Evolutionary conservation across 139 green algal genomes (phyloP), one percentile per base, ranked within the genome.

Genomic region (Auxenochlorella protothecoides): DNA sequence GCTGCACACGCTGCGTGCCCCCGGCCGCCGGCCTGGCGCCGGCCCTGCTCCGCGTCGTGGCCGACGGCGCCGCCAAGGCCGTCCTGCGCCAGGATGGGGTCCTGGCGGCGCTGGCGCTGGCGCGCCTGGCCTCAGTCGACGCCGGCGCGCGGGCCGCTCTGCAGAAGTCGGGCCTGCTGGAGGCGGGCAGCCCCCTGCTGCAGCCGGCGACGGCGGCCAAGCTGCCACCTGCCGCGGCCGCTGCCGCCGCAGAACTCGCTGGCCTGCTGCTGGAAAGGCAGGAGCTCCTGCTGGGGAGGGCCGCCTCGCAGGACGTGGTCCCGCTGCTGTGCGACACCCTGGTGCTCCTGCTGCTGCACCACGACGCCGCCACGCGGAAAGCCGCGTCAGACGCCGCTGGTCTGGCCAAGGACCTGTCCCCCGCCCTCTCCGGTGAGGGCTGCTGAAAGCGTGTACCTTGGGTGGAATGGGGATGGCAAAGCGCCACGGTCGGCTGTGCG

Each of bases 161-260:
- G 15, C 71, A 76, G 14, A 76, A 72, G 13, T 61, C 44, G 66
- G 66, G 8, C 53, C 44, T 55, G 44, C 8, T n/a, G 53, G 13
- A 63, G 53, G 56, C 71, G 53, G 85, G 86, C 64, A 83, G 78
- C 6, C 72, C 76, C 4, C 79, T 93, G 63, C 76, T 93, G 52
- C 62, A 74, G 5, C 65, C 82, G 0, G 66, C 72, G 53, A 82
- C 78, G 6, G 70, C 80, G 2, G 74, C 74, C 57, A 88, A 85
- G 76, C 72, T 91, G 69, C 10, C 86, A 3, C n/a, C 77, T 3
- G 82, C 75, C 5, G 87, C 92, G 3, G 77, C 81, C 0, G 75
- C 65, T 2, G 53, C 27, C 5, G 63, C 72, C 5, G 75, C 73
- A 4, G 51, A 79, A 53, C 68, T 88, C 9, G 77, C 65, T 3